Base-by-base conservation (phyloP, 441 rosid species). In the Arabidopsis lyrata region DNA sequence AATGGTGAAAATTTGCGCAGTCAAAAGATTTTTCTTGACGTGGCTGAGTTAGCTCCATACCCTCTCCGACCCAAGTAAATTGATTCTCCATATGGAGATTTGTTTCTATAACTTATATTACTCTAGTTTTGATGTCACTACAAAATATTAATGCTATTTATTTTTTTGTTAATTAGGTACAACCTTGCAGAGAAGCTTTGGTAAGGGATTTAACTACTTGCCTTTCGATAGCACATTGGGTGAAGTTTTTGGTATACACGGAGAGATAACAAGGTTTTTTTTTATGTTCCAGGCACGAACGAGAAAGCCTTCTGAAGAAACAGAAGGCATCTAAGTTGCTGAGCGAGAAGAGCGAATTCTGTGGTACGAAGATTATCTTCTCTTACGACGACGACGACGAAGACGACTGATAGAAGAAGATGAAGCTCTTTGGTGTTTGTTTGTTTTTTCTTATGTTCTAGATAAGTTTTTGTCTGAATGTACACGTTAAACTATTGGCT, bases 161-260 rank as follows among this genome's bases (percentile, higher is more conserved):
- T 0, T 3, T 16, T 29, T 47, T 47, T 16, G 52, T 16, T 16
- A 47, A 47, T 18, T 47, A 47, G 55, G 55, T 49, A 20, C 31
- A 49, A 4, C 55, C 8, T 4, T 49, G 55, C 55, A 49, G 55
- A 49, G 55, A 49, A 48, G 10, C 53, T 48, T 48, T 48, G 53
- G 53, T 48, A 48, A 16, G 22, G 53, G 53, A 48, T 48, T 48
- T 16, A 18, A 48, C 13, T 48, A 8, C 18, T 48, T 3, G 27
- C 27, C 18, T 47, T 47, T 47, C 52, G 8, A 47, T 22, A 47
- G 52, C 24, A 18, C 53, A 16, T 7, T 48, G 27, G 24, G 53
- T 48, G 27, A 48, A 1, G 24, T 48, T 18, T 48, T 8, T 48
- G 53, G 27, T 48, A 3, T 48, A 18, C 53, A 18, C 8, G 31